Evolutionary conservation across 129 eudicot genomes (phyloP).

Genomic region (Scalesia atractyloides): DNA sequence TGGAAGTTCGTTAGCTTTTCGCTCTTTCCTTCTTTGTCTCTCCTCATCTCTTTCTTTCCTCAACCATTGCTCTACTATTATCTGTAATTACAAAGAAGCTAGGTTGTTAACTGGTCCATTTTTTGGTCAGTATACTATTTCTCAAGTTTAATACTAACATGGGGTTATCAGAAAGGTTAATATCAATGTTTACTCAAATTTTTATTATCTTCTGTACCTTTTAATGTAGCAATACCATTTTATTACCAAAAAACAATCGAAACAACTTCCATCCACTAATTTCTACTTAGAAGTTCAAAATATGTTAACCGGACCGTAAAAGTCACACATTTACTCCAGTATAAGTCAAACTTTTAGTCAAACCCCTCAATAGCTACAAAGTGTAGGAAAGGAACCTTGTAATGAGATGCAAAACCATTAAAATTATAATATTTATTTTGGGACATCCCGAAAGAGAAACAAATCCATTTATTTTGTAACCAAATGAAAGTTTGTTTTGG

Average conservation of each 20-base stretch:
- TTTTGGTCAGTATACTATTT: not conserved
- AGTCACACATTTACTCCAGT: not conserved
- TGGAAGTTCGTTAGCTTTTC: slow-evolving; percentile 88
- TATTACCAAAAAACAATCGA: not conserved
- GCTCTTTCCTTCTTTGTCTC: slow-evolving; percentile 76
- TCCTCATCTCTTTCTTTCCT: too few relatives aligned
- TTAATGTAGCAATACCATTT: not conserved
- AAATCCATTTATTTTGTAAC: not conserved
- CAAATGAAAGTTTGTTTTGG: not conserved
- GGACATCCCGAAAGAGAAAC: not conserved
- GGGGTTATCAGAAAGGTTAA: not conserved
- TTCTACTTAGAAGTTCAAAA: not conserved
- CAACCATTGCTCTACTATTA: too few relatives aligned
- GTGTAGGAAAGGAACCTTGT: not conserved
- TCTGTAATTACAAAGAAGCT: too few relatives aligned
- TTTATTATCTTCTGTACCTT: not conserved
- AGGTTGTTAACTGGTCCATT: not conserved
- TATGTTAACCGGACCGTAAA: not conserved
- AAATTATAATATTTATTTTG: too few relatives aligned
- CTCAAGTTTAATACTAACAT: not conserved
- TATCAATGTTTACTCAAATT: not conserved
- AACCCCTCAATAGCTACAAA: not conserved
- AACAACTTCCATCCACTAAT: slow-evolving; percentile 1
- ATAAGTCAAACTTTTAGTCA: too few relatives aligned
- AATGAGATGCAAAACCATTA: too few relatives aligned